Evolutionary conservation across 208 protist species (phyloP), one percentile per base, ranked within the genome.

Genomic region (Crithidia sp.): DNA sequence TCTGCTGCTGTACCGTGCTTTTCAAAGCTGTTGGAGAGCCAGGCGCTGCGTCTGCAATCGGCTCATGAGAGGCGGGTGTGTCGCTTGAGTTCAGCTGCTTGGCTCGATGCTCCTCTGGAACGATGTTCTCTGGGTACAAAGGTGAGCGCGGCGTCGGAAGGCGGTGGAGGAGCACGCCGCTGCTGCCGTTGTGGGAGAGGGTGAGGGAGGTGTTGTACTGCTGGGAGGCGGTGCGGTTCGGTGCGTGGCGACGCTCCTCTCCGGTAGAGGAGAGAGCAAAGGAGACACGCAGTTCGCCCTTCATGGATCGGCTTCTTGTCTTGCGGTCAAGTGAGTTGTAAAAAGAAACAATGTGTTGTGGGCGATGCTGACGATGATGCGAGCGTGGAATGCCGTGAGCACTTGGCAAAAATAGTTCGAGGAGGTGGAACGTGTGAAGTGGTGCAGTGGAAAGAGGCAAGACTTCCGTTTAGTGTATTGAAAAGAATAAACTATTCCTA

Each of bases 121-220:
- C 65, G 28, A 73, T 57, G 47, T 58, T 66, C 16, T 49, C 37
- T 4, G 68, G 68, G 47, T 73, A 73, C 14, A 73, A 47, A 0
- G 68, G 68, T 1, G 68, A 73, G 6, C 68, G 68, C 5, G 68
- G 68, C 4, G 17, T 50, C n/a, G 55, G 37, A 39, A 73, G 49
- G 2, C 14, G n/a, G 2, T 56, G 39, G 41, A 41, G 2, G 9
- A 9, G 9, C 4, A 56, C 45, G 5, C 52, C 45, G 5, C 52
- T 28, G 16, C 5, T 36, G 47, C n/a, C 45, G 7, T 19, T 5
- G 2, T 47, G 47, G 4, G 47, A 43, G 0, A 59, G 10, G 8
- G 53, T 58, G 47, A 65, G 44, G 28, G 68, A 73, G 45, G 56
- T 3, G 2, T 64, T 61, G 7, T 66, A 73, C 47, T 56, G 58